These are phyloP conservation scores for Arthrinium phaeospermum DNA, from an alignment of 2,329 filamentous ascomycete species.

Conservation along the genomic window DNA sequence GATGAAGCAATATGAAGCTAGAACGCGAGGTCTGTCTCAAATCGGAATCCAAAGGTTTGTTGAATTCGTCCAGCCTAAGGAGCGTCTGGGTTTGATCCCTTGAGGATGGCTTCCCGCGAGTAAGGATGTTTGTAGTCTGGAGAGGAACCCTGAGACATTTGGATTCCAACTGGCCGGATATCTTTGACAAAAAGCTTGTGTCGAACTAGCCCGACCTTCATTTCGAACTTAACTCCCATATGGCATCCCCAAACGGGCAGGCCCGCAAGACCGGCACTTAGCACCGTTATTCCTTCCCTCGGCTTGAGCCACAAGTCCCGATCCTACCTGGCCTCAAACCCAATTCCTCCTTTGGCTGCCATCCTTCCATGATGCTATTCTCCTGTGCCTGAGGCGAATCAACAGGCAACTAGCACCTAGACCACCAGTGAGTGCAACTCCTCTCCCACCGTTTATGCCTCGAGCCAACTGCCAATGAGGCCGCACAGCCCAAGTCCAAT, in stretches of 20 bases:
- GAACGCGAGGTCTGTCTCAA: background rate
- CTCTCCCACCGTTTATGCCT: constrained; percentile 11
- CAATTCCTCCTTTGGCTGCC: background rate
- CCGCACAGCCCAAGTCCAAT: constrained; percentile 32
- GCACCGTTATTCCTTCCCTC: background rate
- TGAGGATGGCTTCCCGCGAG: background rate
- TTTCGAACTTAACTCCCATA: background rate
- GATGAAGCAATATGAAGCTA: background rate
- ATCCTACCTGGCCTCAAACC: constrained; percentile 7
- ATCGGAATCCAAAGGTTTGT: background rate
- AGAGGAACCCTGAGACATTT: background rate
- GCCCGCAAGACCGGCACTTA: constrained; percentile 12
- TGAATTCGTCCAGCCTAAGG: background rate
- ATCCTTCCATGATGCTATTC: background rate
- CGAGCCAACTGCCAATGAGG: constrained; percentile 30
- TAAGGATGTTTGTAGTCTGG: background rate
- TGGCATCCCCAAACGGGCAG: background rate
- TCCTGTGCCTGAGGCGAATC: background rate
- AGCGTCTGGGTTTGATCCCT: background rate
- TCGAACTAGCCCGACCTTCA: background rate
- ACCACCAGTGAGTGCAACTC: background rate
- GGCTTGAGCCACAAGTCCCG: constrained; percentile 10
- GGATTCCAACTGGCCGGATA: background rate
- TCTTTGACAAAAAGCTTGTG: constrained; percentile 9
- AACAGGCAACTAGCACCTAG: background rate